These are phyloP conservation scores for Graphilbum sp. DNA, from an alignment of 2,329 filamentous ascomycete species.

Conservation along the genomic window DNA sequence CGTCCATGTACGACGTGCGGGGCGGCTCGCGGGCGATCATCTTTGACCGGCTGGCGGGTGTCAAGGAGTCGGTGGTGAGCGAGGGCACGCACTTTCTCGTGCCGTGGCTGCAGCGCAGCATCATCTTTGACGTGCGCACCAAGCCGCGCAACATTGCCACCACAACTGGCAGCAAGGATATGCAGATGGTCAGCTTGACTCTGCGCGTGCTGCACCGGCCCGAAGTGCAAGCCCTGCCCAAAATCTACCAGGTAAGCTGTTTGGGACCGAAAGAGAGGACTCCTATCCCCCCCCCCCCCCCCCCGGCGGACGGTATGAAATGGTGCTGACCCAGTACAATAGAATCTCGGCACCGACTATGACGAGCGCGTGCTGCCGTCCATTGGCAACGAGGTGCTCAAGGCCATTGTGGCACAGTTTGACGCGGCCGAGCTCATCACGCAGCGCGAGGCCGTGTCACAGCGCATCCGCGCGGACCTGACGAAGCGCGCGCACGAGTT, in stretches of 20 bases:
- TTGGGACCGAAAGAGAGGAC: no score
- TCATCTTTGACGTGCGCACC: constrained; percentile 93
- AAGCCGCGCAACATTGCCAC: constrained; percentile 96
- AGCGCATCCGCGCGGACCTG: constrained; percentile 85
- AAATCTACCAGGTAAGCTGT: constrained; percentile 52
- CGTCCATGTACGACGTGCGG: constrained; percentile 91
- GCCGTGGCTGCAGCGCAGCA: constrained; percentile 87
- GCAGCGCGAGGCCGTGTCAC: constrained; percentile 89
- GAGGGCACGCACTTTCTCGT: constrained; percentile 95
- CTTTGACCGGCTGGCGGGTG: constrained; percentile 84
- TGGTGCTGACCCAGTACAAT: no score
- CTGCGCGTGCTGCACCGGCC: constrained; percentile 95
- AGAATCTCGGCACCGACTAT: constrained; percentile 88
- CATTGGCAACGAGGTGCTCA: constrained; percentile 96
- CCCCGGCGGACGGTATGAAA: no score
- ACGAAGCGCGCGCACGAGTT: constrained; percentile 89
- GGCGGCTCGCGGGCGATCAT: constrained; percentile 92
- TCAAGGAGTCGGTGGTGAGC: constrained; percentile 82
- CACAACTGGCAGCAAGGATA: constrained; percentile 93
- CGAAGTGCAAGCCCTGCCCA: constrained; percentile 71
- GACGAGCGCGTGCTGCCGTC: constrained; percentile 93
- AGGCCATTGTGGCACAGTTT: constrained; percentile 98
- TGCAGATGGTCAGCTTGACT: constrained; percentile 99
- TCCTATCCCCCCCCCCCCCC: no score
- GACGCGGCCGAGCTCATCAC: constrained; percentile 97